A percentile compares a stretch with the other conserved stretches of the same genome.
Evolutionary conservation across 2,329 filamentous ascomycete genomes (phyloP).

Genomic region (Trichoderma aggressivum): DNA sequence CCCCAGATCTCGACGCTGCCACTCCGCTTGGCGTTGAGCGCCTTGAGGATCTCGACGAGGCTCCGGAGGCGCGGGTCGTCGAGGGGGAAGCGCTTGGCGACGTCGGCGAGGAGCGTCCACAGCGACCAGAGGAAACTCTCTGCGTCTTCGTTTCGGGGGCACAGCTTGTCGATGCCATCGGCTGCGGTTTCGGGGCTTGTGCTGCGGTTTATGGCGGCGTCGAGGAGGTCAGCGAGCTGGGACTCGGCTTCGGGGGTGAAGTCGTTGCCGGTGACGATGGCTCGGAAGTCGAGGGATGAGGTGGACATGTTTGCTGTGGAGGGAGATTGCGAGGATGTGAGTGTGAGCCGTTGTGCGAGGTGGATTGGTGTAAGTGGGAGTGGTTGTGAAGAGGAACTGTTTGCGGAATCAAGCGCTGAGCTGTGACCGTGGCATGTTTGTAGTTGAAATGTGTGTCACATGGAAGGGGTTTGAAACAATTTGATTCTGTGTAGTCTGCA

Average conservation of each 20-base stretch:
- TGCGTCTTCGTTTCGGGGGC: constrained; percentile 20
- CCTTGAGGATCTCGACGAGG: constrained; percentile 24
- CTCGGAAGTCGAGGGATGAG: neutral
- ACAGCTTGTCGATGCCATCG: constrained; percentile 28
- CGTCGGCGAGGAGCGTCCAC: constrained; percentile 28
- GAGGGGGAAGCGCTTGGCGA: constrained; percentile 28
- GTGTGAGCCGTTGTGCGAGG: neutral
- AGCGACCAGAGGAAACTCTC: constrained; percentile 31
- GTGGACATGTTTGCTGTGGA: neutral
- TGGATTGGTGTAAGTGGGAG: neutral
- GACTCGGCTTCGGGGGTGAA: neutral
- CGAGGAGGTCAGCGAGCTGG: constrained; percentile 22
- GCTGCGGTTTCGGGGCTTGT: constrained; percentile 22
- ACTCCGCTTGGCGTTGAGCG: constrained; percentile 25
- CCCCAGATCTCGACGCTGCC: constrained; percentile 30
- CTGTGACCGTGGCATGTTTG: neutral
- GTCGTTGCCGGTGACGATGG: neutral
- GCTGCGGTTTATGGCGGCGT: constrained; percentile 25
- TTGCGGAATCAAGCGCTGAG: neutral
- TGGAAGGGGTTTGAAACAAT: neutral
- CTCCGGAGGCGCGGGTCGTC: constrained; percentile 27
- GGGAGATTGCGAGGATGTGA: neutral
- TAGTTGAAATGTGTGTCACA: neutral
- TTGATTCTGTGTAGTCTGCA: neutral
- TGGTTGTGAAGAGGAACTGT: neutral